Percentiles rank a stretch among this genome's conserved stretches.
Conservation (phyloP, 2,329 filamentous ascomycete species). For the Botrytis medusae region DNA sequence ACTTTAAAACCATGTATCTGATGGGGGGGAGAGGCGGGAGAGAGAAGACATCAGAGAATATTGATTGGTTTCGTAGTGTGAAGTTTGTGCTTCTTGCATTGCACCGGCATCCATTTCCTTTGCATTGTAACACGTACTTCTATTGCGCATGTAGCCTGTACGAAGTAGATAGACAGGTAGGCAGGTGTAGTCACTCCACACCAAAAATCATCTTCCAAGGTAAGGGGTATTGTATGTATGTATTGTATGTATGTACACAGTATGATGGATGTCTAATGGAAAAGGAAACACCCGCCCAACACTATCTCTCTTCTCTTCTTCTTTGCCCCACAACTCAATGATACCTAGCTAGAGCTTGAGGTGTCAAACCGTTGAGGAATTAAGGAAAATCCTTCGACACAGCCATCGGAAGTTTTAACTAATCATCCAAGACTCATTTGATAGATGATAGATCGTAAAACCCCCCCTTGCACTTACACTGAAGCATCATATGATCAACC, state of each 20-base stretch:
- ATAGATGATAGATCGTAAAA: neutral
- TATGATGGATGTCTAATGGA: neutral
- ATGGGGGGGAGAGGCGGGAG: neutral
- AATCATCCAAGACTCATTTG: neutral
- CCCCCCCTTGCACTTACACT: neutral
- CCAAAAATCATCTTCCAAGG: neutral
- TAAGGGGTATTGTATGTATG: neutral
- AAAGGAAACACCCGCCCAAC: neutral
- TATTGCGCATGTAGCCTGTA: neutral
- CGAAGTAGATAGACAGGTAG: too few species aligned
- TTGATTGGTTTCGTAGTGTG: slow-evolving; percentile 9
- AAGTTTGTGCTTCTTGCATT: neutral
- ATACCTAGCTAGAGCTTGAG: neutral
- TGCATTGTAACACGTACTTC: neutral
- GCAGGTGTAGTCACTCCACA: neutral
- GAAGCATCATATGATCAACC: slow-evolving; percentile 16
- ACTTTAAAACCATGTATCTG: neutral
- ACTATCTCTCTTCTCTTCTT: neutral
- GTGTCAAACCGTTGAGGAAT: neutral
- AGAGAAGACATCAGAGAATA: neutral
- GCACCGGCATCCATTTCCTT: slow-evolving; percentile 1
- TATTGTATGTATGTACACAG: too few species aligned
- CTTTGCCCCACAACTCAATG: neutral
- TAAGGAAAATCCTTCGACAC: neutral
- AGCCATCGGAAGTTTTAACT: neutral